phyloP scores from a whole-genome alignment of 2,329 filamentous ascomycete genomes.

The Fusarium siculi region DNA sequence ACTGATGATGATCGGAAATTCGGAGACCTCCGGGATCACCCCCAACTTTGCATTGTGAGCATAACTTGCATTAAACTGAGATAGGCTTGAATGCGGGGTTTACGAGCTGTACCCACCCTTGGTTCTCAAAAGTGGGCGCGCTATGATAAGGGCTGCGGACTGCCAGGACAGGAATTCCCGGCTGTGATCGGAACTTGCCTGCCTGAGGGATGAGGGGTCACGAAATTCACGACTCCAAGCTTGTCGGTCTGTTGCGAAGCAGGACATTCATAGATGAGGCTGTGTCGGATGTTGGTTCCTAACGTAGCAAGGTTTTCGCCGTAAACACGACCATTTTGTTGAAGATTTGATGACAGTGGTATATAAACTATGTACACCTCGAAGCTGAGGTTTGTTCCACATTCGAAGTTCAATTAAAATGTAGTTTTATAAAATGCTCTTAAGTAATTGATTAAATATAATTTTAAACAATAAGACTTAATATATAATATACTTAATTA shows the following conservation, averaged over 20 bases:
- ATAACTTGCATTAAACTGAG: conserved; percentile 2
- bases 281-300: not conserved
- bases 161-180: not conserved
- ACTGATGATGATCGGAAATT: conserved; percentile 37
- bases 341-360: too few species aligned
- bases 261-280: not conserved
- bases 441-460: too few species aligned
- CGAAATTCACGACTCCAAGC: not conserved
- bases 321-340: too few species aligned
- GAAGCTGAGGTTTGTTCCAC: too few species aligned
- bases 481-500: too few species aligned
- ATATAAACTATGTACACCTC: too few species aligned
- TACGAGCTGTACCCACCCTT: not conserved
- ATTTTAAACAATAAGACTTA: too few species aligned
- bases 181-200: not conserved
- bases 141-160: not conserved
- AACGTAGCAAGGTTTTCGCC: accelerated
- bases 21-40: not conserved
- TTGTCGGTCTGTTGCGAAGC: too few species aligned
- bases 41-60: conserved; percentile 1
- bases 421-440: too few species aligned
- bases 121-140: not conserved
- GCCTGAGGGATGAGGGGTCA: not conserved
- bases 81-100: not conserved
- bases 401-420: too few species aligned